These are phyloP conservation scores for Rhodomyrtus psidioides DNA, from an alignment of 441 rosid genomes.

Conservation along the genomic window DNA sequence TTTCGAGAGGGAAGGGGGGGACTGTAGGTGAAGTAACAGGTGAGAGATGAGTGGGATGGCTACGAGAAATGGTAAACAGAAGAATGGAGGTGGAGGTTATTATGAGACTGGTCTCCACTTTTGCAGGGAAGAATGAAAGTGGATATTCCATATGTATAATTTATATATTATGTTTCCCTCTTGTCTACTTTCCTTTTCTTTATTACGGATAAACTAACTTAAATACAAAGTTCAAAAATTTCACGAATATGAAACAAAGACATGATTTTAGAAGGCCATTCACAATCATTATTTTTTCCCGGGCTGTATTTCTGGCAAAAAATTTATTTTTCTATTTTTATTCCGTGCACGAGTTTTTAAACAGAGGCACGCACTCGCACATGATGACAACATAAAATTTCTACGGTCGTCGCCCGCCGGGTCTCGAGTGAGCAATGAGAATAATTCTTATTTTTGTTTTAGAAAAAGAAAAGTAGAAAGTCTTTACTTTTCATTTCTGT, in stretches of 20 bases:
- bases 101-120: not conserved
- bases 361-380: too few relatives aligned
- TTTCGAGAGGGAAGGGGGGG: conserved; percentile 17
- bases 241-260: not conserved
- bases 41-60: conserved; percentile 20
- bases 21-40: conserved; percentile 16
- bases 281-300: too few relatives aligned
- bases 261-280: not conserved
- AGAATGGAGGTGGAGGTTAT: conserved; percentile 1
- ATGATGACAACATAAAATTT: too few relatives aligned
- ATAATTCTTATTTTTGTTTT: too few relatives aligned
- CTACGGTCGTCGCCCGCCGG: too few relatives aligned
- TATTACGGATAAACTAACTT: not conserved
- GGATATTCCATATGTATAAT: not conserved
- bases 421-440: too few relatives aligned
- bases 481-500: too few relatives aligned
- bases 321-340: too few relatives aligned
- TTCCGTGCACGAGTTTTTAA: too few relatives aligned
- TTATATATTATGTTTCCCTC: not conserved
- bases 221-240: not conserved
- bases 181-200: not conserved
- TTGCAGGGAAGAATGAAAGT: not conserved
- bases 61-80: not conserved
- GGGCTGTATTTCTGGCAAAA: too few relatives aligned
- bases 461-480: too few relatives aligned